Evolutionary conservation across 148 eudicot species (phyloP).

Genomic region (Cornus controversa): DNA sequence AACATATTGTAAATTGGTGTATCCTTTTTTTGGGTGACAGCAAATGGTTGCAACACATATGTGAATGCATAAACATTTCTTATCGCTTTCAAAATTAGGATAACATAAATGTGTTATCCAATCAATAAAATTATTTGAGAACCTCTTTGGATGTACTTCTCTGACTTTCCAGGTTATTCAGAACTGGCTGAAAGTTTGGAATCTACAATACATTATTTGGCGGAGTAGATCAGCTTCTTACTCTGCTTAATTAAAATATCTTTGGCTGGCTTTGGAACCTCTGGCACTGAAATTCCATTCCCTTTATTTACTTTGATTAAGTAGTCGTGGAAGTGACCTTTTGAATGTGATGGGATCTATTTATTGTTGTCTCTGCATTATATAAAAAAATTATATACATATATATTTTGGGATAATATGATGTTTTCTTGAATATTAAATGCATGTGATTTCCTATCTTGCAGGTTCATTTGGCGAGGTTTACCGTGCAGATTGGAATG

Average conservation of each 20-base stretch:
- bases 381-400: background rate
- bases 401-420: background rate
- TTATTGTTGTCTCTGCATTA: background rate
- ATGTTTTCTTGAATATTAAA: background rate
- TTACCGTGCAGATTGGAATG: slow-evolving; percentile 94
- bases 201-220: background rate
- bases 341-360: background rate
- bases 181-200: no score
- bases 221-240: background rate
- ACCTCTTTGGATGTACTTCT: background rate
- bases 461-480: slow-evolving; percentile 99
- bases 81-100: background rate
- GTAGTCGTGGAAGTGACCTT: background rate
- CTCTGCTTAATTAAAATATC: background rate
- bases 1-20: no score
- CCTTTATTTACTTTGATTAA: background rate
- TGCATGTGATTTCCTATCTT: slow-evolving; percentile 26
- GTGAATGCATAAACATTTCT: background rate
- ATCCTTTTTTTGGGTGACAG: no score
- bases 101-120: background rate
- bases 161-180: background rate
- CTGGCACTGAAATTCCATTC: background rate
- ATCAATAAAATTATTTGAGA: background rate
- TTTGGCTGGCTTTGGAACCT: background rate
- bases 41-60: background rate